These are phyloP conservation scores for Actinidia chinensis DNA, from an alignment of 179 eudicot species.

Conservation along the genomic window DNA sequence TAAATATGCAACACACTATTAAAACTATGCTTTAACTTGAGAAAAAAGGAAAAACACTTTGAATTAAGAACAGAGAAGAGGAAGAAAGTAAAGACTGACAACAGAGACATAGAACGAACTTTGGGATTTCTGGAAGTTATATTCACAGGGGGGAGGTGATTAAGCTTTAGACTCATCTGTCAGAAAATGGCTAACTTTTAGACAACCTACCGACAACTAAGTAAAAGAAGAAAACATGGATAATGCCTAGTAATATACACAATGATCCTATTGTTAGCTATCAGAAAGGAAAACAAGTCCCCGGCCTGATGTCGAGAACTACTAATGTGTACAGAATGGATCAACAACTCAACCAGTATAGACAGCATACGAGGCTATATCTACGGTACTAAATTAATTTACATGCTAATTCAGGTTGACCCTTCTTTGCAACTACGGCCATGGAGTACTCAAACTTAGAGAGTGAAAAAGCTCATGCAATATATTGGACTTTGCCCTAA, in stretches of 20 bases:
- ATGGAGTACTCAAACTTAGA: not conserved
- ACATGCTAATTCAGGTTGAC: slow-evolving; percentile 14
- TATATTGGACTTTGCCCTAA: too few species aligned
- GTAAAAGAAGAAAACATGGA: not conserved
- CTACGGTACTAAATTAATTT: slow-evolving; percentile 25
- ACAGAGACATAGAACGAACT: not conserved
- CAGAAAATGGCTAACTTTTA: slow-evolving; percentile 12
- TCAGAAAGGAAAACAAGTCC: not conserved
- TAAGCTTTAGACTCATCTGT: not conserved
- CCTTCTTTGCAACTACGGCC: not conserved
- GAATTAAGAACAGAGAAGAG: too few species aligned
- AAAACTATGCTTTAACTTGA: too few species aligned
- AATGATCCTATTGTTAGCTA: slow-evolving; percentile 24
- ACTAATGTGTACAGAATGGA: slow-evolving; percentile 26
- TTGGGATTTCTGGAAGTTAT: not conserved
- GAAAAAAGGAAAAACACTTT: too few species aligned
- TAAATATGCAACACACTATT: too few species aligned
- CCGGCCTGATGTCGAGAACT: slow-evolving; percentile 9
- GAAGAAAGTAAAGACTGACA: not conserved
- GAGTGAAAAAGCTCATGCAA: too few species aligned
- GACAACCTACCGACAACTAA: slow-evolving; percentile 10
- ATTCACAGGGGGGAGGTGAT: slow-evolving; percentile 13
- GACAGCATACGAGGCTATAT: slow-evolving; percentile 13
- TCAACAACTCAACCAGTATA: slow-evolving; percentile 30
- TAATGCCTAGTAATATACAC: slow-evolving; percentile 14